phyloP scores from a whole-genome alignment of 495 filamentous ascomycete species.

The Aspergillus hancockii region DNA sequence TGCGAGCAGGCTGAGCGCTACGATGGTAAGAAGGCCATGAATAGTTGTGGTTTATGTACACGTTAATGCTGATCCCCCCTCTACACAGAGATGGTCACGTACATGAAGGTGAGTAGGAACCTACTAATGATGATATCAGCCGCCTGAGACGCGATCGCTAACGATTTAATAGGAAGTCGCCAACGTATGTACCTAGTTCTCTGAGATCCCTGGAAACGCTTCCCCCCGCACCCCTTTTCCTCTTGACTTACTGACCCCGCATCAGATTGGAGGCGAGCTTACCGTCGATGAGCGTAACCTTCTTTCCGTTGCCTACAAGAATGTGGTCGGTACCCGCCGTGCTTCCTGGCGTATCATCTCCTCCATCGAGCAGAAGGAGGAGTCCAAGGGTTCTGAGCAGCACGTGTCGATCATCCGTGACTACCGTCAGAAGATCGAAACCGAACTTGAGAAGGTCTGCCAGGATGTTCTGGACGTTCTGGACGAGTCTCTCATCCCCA shows the following conservation, averaged over 20 bases:
- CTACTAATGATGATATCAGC: conserved; percentile 4
- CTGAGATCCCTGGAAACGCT: conserved; percentile 2
- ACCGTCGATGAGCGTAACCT: conserved; percentile 99
- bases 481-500: conserved; percentile 93
- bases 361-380: conserved; percentile 99
- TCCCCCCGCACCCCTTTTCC: conserved; percentile 8
- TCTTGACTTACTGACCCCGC: conserved; percentile 30
- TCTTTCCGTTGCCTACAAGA: conserved; percentile 99
- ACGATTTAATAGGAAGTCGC: conserved; percentile 77
- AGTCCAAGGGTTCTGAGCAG: conserved; percentile 98
- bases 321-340: conserved; percentile 97
- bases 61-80: conserved; percentile 27
- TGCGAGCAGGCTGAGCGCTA: conserved; percentile 99
- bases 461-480: conserved; percentile 97
- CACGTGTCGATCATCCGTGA: conserved; percentile 94
- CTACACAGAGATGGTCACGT: conserved; percentile 91
- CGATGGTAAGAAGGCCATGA: conserved; percentile 69
- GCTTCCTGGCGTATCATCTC: conserved; percentile 99
- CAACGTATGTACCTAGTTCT: conserved; percentile 63
- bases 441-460: conserved; percentile 96
- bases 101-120: conserved; percentile 83
- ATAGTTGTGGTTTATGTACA: neutral
- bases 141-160: conserved; percentile 28
- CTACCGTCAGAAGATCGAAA: conserved; percentile 99
- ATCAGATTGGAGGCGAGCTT: conserved; percentile 82